These are phyloP conservation scores for Auricularia heimuer DNA, from an alignment of 768 basidiomycete genomes.

Conservation along the genomic window DNA sequence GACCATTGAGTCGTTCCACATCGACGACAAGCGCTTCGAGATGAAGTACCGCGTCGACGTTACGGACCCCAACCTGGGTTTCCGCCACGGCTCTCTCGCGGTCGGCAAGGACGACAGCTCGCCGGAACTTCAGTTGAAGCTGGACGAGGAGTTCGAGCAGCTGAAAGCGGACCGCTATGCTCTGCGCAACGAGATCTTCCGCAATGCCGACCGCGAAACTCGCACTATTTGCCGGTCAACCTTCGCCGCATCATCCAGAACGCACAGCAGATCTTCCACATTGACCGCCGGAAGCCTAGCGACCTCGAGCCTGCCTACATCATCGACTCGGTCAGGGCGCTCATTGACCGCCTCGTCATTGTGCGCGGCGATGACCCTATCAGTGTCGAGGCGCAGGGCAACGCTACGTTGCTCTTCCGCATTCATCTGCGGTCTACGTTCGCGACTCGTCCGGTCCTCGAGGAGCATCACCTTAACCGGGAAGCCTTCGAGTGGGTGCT, in stretches of 20 bases:
- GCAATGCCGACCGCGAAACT: slow-evolving; percentile 53
- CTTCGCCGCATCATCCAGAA: slow-evolving; percentile 93
- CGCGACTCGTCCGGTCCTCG: slow-evolving; percentile 77
- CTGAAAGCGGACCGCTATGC: slow-evolving; percentile 64
- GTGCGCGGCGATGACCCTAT: slow-evolving; percentile 80
- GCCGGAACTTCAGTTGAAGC: slow-evolving; percentile 66
- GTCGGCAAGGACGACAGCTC: slow-evolving; percentile 82
- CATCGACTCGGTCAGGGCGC: slow-evolving; percentile 63
- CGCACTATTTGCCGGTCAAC: slow-evolving; percentile 91
- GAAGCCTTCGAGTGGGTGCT: slow-evolving; percentile 98
- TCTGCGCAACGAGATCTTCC: slow-evolving; percentile 80
- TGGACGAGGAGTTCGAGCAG: slow-evolving; percentile 70
- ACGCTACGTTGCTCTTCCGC: slow-evolving; percentile 84
- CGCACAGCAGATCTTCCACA: slow-evolving; percentile 92
- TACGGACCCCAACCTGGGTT: slow-evolving; percentile 72
- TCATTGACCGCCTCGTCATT: slow-evolving; percentile 70
- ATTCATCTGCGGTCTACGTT: slow-evolving; percentile 90
- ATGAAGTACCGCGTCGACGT: slow-evolving; percentile 93
- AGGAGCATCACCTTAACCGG: slow-evolving; percentile 76
- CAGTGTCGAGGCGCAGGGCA: slow-evolving; percentile 68
- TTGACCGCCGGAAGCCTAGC: slow-evolving; percentile 86
- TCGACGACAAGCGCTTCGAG: slow-evolving; percentile 77
- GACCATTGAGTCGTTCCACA: slow-evolving; percentile 77
- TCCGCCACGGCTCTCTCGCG: slow-evolving; percentile 70
- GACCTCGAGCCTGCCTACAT: slow-evolving; percentile 86